Percentiles rank a stretch among this genome's conserved stretches.
phyloP scores from a whole-genome alignment of 768 basidiomycete species.

The Boletus patriciae region DNA sequence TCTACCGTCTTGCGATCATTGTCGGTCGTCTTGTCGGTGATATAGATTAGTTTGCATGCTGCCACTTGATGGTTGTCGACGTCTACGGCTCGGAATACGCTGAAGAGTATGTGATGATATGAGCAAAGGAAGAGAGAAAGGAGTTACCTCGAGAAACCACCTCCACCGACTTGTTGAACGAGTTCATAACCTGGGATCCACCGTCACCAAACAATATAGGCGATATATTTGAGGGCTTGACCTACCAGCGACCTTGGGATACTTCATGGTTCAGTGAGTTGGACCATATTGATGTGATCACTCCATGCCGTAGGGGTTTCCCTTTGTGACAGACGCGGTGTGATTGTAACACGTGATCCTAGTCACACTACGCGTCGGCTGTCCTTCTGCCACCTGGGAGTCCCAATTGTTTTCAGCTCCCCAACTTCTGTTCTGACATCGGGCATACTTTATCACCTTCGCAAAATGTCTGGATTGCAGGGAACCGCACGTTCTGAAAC shows the following conservation, averaged over 20 bases:
- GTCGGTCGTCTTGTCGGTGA: conserved; percentile 63
- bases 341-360: conserved; percentile 19
- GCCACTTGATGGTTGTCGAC: conserved; percentile 63
- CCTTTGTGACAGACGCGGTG: conserved; percentile 30
- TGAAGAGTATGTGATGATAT: conserved; percentile 27
- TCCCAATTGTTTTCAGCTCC: too few species aligned
- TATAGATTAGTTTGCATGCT: conserved; percentile 80
- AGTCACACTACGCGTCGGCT: neutral
- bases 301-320: neutral
- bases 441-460: too few species aligned
- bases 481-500: too few species aligned
- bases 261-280: conserved; percentile 25
- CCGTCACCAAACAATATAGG: neutral
- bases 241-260: conserved; percentile 34
- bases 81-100: conserved; percentile 84
- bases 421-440: too few species aligned
- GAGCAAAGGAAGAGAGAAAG: neutral
- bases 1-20: conserved; percentile 77
- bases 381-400: too few species aligned
- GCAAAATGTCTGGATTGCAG: too few species aligned
- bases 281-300: conserved; percentile 12
- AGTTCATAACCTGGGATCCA: conserved; percentile 59
- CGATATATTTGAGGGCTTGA: neutral
- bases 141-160: conserved; percentile 77
- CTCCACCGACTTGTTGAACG: conserved; percentile 77